A percentile compares a stretch with the other conserved stretches of the same genome.
Evolutionary conservation across 495 filamentous ascomycete species (phyloP).

Genomic region (Bryoglossum gracile): DNA sequence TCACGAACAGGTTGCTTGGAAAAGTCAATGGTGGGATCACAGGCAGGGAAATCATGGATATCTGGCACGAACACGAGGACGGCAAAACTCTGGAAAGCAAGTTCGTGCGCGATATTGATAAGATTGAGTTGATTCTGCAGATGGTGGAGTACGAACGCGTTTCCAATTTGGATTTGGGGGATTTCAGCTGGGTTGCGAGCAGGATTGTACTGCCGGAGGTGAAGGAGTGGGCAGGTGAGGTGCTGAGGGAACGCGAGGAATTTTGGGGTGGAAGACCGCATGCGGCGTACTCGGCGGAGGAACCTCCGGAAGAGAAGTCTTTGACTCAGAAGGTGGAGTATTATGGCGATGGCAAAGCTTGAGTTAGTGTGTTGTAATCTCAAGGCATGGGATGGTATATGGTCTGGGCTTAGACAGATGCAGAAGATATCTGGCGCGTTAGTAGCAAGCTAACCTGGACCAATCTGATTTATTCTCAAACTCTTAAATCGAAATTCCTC

Average conservation of each 20-base stretch:
- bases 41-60: constrained; percentile 58
- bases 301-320: constrained; percentile 2
- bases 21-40: constrained; percentile 60
- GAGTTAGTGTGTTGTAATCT: not conserved
- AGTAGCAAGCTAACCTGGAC: too few species aligned
- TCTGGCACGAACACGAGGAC: constrained; percentile 94
- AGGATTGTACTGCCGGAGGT: constrained; percentile 69
- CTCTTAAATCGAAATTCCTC: not conserved
- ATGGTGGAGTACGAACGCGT: constrained; percentile 94
- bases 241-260: constrained; percentile 66
- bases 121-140: constrained; percentile 88
- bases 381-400: not conserved
- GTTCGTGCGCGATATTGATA: constrained; percentile 95
- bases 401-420: not conserved
- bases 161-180: constrained; percentile 62
- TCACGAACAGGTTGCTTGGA: constrained; percentile 63
- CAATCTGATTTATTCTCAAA: not conserved
- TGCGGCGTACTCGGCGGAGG: not conserved
- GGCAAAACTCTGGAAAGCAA: constrained; percentile 70
- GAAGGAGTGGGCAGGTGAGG: constrained; percentile 66
- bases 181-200: constrained; percentile 72
- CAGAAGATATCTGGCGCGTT: not conserved
- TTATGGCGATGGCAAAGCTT: constrained; percentile 12
- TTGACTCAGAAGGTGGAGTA: constrained; percentile 13
- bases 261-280: constrained; percentile 49